phyloP scores from a whole-genome alignment of 2,329 filamentous ascomycete species.

The Beauveria sp. region DNA sequence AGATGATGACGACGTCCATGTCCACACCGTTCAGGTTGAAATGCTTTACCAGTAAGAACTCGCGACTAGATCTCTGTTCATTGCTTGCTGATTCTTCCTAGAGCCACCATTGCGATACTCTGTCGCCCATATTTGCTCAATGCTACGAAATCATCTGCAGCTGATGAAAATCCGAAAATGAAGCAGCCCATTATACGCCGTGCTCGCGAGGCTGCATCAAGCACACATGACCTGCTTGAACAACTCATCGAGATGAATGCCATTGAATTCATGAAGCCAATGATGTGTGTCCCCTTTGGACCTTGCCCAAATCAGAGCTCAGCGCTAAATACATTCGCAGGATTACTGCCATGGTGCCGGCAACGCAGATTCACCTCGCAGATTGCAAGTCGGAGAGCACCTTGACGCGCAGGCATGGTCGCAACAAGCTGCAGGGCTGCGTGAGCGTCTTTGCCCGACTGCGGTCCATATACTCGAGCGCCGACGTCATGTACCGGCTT shows the following conservation, averaged over 20 bases:
- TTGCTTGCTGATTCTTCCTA: background rate
- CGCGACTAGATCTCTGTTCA: background rate
- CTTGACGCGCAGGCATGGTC: background rate
- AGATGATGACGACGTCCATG: background rate
- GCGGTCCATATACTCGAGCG: conserved; percentile 3
- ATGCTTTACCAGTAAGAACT: background rate
- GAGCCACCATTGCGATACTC: background rate
- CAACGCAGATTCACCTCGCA: conserved; percentile 3
- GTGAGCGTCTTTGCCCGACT: background rate
- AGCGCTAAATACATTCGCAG: background rate
- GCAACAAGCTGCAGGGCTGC: conserved; percentile 5
- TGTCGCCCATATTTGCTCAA: background rate
- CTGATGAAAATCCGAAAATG: background rate
- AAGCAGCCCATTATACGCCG: background rate
- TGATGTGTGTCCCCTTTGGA: background rate
- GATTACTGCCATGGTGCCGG: conserved; percentile 6
- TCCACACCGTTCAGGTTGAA: background rate
- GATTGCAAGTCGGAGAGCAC: background rate
- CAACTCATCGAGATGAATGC: conserved; percentile 1
- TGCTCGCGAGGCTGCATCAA: conserved; percentile 3
- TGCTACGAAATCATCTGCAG: background rate
- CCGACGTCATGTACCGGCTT: conserved; percentile 7
- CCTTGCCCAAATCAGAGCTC: no score
- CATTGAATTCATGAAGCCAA: background rate
- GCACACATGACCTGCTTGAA: background rate